Base-by-base conservation (phyloP, 257 asterid species). In the Lycium barbarum region DNA sequence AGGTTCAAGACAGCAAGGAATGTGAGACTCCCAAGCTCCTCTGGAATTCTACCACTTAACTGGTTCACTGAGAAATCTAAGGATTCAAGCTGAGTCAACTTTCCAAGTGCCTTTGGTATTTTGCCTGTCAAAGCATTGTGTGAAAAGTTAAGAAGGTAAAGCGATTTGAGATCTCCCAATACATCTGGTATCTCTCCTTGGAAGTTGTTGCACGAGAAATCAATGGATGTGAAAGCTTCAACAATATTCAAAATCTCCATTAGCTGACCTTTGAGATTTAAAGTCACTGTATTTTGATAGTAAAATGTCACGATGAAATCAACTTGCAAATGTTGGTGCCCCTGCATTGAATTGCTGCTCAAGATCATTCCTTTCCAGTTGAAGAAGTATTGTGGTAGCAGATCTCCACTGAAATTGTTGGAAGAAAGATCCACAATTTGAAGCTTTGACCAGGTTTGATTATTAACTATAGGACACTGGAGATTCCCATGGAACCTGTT, bases 41-140 rank as follows among this genome's bases (percentile, higher is more conserved):
- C 14, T 22, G 93, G 95, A 58, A 92, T 87, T 63, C 6, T 78
- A 82, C 94, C 95, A 6, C 84, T 83, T n/a, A 92, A 89, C n/a
- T 83, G 78, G 65, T 78, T 78, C 1, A 15, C 62, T 3, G 82
- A 78, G n/a, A 78, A 38, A 38, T 78, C 65, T 17, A 78, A 38
- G 6, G 63, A n/a, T 51, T 51, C 82, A 9, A 53, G 49, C 65
- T n/a, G 3, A 3, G 43, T 20, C 82, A 78, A 51, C n/a, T 49
- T 51, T 51, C 45, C 63, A 10, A 78, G 5, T 7, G 63, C 13
- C n/a, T 58, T 18, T 47, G 82, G 82, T 58, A 78, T 78, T 20
- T 13, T n/a, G 3, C 82, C 43, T 18, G 65, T 78, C 17, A 78
- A 38, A 47, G 63, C 40, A 36, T 78, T 78, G 55, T 78, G 65